These are phyloP conservation scores for Stagonosporopsis tanaceti DNA, from an alignment of 2,329 filamentous ascomycete species.

Conservation along the genomic window DNA sequence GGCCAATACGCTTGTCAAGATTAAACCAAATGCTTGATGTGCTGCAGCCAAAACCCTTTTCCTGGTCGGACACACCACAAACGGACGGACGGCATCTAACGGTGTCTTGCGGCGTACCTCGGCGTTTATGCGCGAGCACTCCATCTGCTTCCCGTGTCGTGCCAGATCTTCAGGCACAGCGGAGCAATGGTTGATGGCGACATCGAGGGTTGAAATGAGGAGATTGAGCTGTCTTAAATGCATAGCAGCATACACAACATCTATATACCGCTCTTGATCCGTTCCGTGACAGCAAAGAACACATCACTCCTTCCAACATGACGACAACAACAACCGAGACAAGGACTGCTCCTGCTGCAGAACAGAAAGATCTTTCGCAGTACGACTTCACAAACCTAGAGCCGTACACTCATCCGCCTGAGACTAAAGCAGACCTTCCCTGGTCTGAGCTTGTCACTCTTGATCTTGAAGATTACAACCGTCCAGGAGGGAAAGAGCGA, in stretches of 20 bases:
- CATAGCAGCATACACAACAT: background rate
- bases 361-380: conserved; percentile 24
- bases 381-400: conserved; percentile 46
- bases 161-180: background rate
- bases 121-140: background rate
- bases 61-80: background rate
- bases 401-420: conserved; percentile 56
- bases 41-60: background rate
- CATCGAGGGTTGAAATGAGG: conserved; percentile 2
- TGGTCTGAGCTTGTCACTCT: conserved; percentile 68
- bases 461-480: conserved; percentile 63
- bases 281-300: too few relatives aligned
- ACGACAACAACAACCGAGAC: conserved; percentile 31
- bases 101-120: conserved; percentile 1
- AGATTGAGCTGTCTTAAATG: background rate
- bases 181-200: conserved; percentile 6
- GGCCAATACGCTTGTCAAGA: conserved; percentile 4
- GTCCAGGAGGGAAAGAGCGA: conserved; percentile 62
- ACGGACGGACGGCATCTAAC: background rate
- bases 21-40: conserved; percentile 1
- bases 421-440: conserved; percentile 56
- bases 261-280: background rate
- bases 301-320: conserved; percentile 18
- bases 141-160: background rate
- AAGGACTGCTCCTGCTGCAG: conserved; percentile 1